Conservation (phyloP, 2,329 filamentous ascomycete species). For the Calcarisporium arbuscula region DNA sequence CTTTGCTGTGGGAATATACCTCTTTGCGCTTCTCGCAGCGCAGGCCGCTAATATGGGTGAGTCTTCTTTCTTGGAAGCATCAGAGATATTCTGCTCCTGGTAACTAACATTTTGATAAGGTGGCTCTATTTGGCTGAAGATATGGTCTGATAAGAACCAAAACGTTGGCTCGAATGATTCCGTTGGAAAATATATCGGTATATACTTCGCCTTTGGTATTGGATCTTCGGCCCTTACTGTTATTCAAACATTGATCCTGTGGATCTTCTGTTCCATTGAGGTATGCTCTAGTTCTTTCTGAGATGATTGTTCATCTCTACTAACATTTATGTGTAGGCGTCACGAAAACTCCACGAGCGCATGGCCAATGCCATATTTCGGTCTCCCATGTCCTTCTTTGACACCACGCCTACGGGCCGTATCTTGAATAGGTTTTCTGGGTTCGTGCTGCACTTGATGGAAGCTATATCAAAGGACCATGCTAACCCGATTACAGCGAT, state of each 20-base stretch:
- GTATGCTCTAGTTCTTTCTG: constrained; percentile 35
- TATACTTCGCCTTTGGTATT: constrained; percentile 93
- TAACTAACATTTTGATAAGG: constrained; percentile 33
- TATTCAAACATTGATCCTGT: constrained; percentile 86
- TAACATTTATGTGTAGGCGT: constrained; percentile 52
- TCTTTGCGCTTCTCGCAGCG: constrained; percentile 68
- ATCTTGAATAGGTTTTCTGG: constrained; percentile 96
- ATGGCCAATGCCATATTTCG: constrained; percentile 98
- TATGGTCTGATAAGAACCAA: constrained; percentile 81
- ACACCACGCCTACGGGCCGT: constrained; percentile 91
- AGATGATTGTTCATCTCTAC: not conserved
- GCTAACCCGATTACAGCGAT: constrained; percentile 46
- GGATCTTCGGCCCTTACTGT: constrained; percentile 81
- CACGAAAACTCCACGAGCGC: constrained; percentile 89
- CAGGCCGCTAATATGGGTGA: constrained; percentile 76
- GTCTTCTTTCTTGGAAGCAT: constrained; percentile 20
- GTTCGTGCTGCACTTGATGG: constrained; percentile 36
- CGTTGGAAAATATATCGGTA: constrained; percentile 83
- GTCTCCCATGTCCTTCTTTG: constrained; percentile 98
- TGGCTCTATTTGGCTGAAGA: constrained; percentile 87
- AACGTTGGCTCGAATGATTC: constrained; percentile 60
- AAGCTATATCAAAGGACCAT: constrained; percentile 1
- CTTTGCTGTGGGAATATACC: constrained; percentile 73
- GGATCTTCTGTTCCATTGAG: constrained; percentile 99
- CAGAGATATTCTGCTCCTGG: not conserved